phyloP scores from a whole-genome alignment of 2,329 filamentous ascomycete genomes.

The Colletotrichum siamense region DNA sequence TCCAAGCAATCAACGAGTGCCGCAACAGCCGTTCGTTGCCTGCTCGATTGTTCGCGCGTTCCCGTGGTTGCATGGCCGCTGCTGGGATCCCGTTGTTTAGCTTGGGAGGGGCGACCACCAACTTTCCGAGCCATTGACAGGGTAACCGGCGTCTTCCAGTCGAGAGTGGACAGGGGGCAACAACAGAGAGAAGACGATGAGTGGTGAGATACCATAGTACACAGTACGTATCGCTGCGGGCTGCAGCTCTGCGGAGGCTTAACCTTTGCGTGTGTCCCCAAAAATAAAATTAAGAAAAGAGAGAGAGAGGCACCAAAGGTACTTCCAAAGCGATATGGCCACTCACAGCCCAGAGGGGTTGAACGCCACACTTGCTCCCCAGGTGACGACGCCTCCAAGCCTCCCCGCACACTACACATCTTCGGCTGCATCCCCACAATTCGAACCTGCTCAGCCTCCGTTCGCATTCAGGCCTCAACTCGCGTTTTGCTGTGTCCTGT shows the following conservation, averaged over 20 bases:
- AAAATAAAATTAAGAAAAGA: conserved; percentile 7
- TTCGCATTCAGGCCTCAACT: neutral
- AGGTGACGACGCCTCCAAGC: conserved; percentile 15
- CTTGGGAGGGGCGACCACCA: neutral
- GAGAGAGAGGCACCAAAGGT: neutral
- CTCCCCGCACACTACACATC: neutral
- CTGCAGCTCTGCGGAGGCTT: neutral
- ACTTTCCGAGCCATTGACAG: conserved; percentile 13
- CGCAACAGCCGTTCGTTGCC: conserved; percentile 15
- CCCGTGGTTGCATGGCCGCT: conserved; percentile 14
- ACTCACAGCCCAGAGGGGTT: neutral
- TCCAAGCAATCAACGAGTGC: conserved; percentile 19
- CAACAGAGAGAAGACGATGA: neutral
- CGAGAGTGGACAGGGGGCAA: neutral
- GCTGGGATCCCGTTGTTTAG: conserved; percentile 13
- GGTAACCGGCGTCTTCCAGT: conserved; percentile 13
- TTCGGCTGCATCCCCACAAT: neutral
- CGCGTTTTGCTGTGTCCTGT: neutral
- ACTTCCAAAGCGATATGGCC: neutral
- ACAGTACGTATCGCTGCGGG: neutral
- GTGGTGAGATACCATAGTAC: neutral
- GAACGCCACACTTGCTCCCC: conserved; percentile 13
- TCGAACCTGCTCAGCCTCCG: conserved; percentile 7
- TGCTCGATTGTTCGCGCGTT: conserved; percentile 14
- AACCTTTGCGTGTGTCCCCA: conserved; percentile 1